Evolutionary conservation across 73 alveolate genomes (phyloP), one percentile per base, ranked within the genome.

Genomic region (Paramecium biaurelia): DNA sequence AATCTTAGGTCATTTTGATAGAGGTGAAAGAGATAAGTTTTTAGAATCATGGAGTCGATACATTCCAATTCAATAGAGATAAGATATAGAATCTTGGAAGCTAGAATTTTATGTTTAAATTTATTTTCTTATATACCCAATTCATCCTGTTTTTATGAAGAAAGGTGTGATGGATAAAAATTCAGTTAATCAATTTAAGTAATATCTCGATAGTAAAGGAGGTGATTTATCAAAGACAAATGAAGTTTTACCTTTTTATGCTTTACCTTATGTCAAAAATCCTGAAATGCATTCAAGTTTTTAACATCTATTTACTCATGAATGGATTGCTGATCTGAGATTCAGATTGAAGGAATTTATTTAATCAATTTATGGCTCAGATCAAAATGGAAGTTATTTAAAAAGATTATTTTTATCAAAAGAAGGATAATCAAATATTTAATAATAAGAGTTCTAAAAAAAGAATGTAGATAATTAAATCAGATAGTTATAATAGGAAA

Each of bases 201-300:
- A 76, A 68, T 98, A 87, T 92, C 93, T 98, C 79, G 99, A 98
- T 56, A 89, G 97, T 11, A 97, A 98, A 86, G 76, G 76, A 8
- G 76, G 76, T 5, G 99, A 97, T 30, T 96, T 97, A 57, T 95
- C 98, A 3, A 97, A 97, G 86, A 96, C 99, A 9, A 94, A 97
- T 32, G 99, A 98, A 89, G 97, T 97, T 87, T 90, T 98, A 59
- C 92, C 97, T 30, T 98, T 86, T 93, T 98, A 96, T 93, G 99
- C 99, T 5, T 93, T 98, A 24, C 99, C 99, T 26, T 98, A 96
- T 93, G 97, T 98, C 12, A 96, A 95, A 35, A 97, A 97, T 76
- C 99, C 99, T 8, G 79, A 95, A 89, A 96, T 92, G 12, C 99
- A 98, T 94, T 94, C 96, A 4, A 85, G 93, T 18, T 97, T 97